Conservation (phyloP, 2,329 filamentous ascomycete genomes). For the Xylaria hypoxylon region DNA sequence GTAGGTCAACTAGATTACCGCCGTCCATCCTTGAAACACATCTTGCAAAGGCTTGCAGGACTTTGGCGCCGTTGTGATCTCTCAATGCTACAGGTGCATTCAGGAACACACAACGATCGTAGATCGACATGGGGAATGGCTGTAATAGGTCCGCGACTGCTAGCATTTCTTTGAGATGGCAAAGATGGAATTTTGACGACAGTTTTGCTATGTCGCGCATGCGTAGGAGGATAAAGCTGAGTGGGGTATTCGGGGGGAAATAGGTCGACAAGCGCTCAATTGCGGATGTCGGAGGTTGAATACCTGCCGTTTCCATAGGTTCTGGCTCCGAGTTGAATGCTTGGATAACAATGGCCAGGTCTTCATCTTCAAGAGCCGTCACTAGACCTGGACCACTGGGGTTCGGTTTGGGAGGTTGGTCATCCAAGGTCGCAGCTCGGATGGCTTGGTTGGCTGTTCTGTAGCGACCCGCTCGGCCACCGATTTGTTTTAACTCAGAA, state of each 20-base stretch:
- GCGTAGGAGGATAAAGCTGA: conserved; percentile 83
- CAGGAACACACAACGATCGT: conserved; percentile 81
- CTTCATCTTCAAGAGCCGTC: conserved; percentile 78
- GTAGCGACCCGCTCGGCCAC: conserved; percentile 89
- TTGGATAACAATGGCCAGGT: conserved; percentile 71
- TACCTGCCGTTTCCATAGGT: conserved; percentile 76
- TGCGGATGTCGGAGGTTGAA: conserved; percentile 77
- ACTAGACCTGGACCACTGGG: conserved; percentile 71
- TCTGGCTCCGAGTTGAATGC: conserved; percentile 74
- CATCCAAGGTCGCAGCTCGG: conserved; percentile 37
- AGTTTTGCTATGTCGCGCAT: conserved; percentile 76
- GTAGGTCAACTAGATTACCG: conserved; percentile 78
- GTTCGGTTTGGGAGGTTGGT: conserved; percentile 39
- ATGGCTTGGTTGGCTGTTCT: conserved; percentile 73
- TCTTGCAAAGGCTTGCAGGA: conserved; percentile 73
- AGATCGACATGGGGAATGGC: conserved; percentile 73
- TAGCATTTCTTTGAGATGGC: conserved; percentile 70
- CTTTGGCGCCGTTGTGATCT: conserved; percentile 58
- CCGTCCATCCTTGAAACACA: conserved; percentile 75
- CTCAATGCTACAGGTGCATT: conserved; percentile 74
- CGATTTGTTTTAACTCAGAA: conserved; percentile 94
- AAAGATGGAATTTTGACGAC: conserved; percentile 77
- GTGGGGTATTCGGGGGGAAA: conserved; percentile 83
- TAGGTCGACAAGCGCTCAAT: conserved; percentile 81
- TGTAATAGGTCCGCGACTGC: conserved; percentile 81